phyloP scores from a whole-genome alignment of 331 rosid genomes.

The Malus hybrid region DNA sequence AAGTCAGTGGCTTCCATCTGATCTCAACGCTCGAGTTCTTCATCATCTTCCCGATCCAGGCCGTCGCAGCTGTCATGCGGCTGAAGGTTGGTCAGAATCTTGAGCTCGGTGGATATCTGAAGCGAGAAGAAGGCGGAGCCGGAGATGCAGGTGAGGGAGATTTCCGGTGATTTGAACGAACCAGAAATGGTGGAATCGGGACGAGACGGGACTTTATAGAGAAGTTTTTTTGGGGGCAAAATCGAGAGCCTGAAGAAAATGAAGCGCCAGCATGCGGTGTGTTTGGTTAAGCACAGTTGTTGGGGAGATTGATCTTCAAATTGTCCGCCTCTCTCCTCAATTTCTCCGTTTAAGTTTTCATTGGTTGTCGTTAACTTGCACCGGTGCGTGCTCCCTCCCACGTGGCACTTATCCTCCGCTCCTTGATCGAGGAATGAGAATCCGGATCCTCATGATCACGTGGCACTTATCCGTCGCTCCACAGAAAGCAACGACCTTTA shows the following conservation, averaged over 20 bases:
- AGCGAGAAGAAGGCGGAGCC: too few species aligned
- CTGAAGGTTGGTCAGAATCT: too few species aligned
- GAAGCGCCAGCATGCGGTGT: background rate
- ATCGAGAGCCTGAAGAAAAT: conserved; percentile 4
- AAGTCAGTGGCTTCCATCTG: too few species aligned
- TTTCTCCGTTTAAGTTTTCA: conserved; percentile 45
- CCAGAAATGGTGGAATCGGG: conserved; percentile 7
- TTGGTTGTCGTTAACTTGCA: conserved; percentile 33
- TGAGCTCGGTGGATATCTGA: too few species aligned
- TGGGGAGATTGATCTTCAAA: conserved; percentile 35
- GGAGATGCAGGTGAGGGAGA: background rate
- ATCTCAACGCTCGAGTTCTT: too few species aligned
- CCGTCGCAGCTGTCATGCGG: too few species aligned
- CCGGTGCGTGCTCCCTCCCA: conserved; percentile 5
- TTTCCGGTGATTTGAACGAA: conserved; percentile 8
- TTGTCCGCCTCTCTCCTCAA: conserved; percentile 61
- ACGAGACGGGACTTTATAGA: conserved; percentile 1
- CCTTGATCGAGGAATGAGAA: background rate
- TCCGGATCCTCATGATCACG: too few species aligned
- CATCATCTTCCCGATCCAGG: too few species aligned
- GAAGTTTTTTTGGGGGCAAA: background rate
- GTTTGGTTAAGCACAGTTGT: conserved; percentile 29
- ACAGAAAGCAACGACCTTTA: too few species aligned
- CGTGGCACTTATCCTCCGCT: conserved; percentile 8
- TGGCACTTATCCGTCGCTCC: too few species aligned